A percentile compares a stretch with the other conserved stretches of the same genome.
Evolutionary conservation across 345 rosid species (phyloP).

Genomic region (Capsella bursapastoris): DNA sequence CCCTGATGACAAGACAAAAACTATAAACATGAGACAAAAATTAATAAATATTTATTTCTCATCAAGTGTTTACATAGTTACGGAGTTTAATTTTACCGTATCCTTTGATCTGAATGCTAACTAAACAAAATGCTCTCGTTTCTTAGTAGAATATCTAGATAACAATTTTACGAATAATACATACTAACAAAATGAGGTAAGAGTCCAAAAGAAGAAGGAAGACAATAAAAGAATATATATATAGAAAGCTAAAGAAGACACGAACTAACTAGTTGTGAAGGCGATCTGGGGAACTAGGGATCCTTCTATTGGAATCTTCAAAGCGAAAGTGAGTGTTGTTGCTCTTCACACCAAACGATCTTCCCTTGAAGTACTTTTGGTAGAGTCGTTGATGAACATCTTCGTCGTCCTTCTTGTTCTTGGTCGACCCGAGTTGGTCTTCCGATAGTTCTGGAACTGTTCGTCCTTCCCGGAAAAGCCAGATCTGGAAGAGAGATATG

Average conservation of each 20-base stretch:
- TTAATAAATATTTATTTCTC: not conserved
- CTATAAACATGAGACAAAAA: constrained; percentile 2
- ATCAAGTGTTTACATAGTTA: not conserved
- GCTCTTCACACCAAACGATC: constrained; percentile 44
- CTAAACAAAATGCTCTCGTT: constrained; percentile 21
- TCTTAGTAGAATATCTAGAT: not conserved
- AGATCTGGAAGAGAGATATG: constrained; percentile 40
- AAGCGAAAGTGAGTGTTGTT: constrained; percentile 40
- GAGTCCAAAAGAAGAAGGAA: constrained; percentile 6
- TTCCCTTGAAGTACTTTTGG: constrained; percentile 44
- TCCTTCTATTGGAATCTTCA: constrained; percentile 64
- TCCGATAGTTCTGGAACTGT: constrained; percentile 34
- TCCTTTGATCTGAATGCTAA: not conserved
- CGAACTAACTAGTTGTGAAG: constrained; percentile 69
- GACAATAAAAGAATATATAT: constrained; percentile 8
- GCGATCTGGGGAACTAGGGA: constrained; percentile 87
- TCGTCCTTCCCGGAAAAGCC: constrained; percentile 35
- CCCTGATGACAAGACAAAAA: constrained; percentile 23
- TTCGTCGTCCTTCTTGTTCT: constrained; percentile 20
- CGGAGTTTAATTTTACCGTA: not conserved
- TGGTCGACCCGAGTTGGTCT: constrained; percentile 10
- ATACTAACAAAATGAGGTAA: constrained; percentile 2
- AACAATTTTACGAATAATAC: not conserved
- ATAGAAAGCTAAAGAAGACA: not conserved
- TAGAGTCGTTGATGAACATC: constrained; percentile 42